Evolutionary conservation across 2,329 filamentous ascomycete species (phyloP).

Genomic region (Aureobasidium musti): DNA sequence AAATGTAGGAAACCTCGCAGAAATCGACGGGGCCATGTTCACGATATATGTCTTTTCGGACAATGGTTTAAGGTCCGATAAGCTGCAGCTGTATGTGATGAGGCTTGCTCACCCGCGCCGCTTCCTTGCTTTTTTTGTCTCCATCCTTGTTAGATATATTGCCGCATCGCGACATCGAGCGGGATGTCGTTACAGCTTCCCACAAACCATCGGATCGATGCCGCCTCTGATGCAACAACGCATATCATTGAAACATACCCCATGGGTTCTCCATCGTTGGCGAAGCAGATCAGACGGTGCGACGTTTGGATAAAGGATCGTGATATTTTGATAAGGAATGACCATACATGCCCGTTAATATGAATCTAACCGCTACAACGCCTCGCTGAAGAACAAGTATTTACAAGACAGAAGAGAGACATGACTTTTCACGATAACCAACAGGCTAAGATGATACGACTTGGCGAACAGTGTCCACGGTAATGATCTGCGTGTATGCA

Average conservation of each 20-base stretch:
- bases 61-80: background rate
- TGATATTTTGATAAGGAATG: background rate
- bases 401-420: conserved; percentile 21
- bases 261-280: conserved; percentile 3
- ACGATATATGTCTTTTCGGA: background rate
- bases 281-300: background rate
- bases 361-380: background rate
- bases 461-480: conserved; percentile 7
- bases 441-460: conserved; percentile 22
- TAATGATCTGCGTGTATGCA: conserved; percentile 26
- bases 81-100: background rate
- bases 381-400: conserved; percentile 11
- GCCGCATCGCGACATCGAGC: background rate
- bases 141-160: background rate
- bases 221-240: conserved; percentile 18
- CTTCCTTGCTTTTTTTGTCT: background rate
- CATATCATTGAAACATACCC: background rate
- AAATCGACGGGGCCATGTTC: background rate
- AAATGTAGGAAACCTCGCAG: background rate
- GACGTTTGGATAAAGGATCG: background rate
- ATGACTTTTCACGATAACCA: background rate
- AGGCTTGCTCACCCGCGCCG: background rate
- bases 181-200: background rate
- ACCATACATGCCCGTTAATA: conserved; percentile 3
- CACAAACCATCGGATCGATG: background rate